A percentile compares a stretch with the other conserved stretches of the same genome.
Evolutionary conservation across 352 stramenopile genomes (phyloP).

Genomic region (Pythium dissotocum): DNA sequence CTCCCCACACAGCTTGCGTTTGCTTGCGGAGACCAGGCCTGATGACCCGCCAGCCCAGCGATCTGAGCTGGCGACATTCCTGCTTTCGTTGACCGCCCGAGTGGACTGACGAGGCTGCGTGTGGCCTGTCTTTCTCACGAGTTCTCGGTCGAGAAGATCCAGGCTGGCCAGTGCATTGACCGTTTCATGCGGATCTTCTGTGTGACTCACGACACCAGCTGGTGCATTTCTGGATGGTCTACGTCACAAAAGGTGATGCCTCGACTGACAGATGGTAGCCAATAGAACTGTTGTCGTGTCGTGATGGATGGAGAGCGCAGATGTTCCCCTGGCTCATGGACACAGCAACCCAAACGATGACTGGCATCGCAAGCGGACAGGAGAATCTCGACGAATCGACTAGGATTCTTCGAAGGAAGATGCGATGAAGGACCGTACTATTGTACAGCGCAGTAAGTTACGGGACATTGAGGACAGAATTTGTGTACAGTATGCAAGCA

Average conservation of each 20-base stretch:
- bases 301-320: background rate
- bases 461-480: no score
- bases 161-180: background rate
- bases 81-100: constrained; percentile 1
- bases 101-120: background rate
- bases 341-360: background rate
- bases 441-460: no score
- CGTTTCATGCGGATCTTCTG: background rate
- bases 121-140: background rate
- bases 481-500: no score
- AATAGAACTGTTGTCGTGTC: background rate
- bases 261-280: background rate
- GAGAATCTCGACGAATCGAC: constrained; percentile 2
- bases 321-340: background rate
- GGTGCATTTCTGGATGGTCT: background rate
- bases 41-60: no score
- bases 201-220: background rate
- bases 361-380: background rate
- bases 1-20: background rate
- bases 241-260: background rate
- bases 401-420: background rate
- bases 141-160: background rate
- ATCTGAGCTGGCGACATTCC: background rate
- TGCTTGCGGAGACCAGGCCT: background rate
- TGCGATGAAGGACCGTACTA: no score